These are phyloP conservation scores for Strobilomyces dryophilus DNA, from an alignment of 768 basidiomycete genomes.

Conservation along the genomic window DNA sequence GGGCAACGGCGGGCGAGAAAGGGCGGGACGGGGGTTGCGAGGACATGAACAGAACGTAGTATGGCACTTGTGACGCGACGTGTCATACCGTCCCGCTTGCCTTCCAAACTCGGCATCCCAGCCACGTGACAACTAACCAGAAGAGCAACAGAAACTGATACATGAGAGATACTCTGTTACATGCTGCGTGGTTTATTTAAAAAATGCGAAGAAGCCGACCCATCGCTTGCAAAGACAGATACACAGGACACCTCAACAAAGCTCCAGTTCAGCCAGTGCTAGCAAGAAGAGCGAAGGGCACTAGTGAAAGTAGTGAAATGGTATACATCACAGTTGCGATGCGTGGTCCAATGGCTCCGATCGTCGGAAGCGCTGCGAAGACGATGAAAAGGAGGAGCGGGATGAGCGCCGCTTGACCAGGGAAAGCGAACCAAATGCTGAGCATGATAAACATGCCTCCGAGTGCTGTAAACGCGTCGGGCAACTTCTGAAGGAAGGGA, in stretches of 20 bases:
- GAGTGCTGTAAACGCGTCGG: background rate
- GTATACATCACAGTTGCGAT: background rate
- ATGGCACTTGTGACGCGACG: slow-evolving; percentile 5
- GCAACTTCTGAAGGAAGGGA: background rate
- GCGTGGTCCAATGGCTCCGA: background rate
- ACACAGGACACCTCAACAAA: background rate
- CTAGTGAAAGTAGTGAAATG: background rate
- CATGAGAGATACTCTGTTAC: too few relatives aligned
- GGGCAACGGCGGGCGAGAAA: slow-evolving; percentile 23
- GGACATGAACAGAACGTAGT: slow-evolving; percentile 12
- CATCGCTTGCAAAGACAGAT: too few relatives aligned
- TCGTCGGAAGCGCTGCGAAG: background rate
- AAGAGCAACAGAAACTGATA: too few relatives aligned
- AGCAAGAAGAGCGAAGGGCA: background rate
- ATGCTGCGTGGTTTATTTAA: too few relatives aligned
- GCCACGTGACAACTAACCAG: slow-evolving; percentile 8
- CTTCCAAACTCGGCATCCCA: slow-evolving; percentile 10
- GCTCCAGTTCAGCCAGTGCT: background rate
- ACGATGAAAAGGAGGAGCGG: background rate
- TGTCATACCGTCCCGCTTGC: slow-evolving; percentile 1
- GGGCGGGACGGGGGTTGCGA: slow-evolving; percentile 30
- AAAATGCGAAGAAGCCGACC: too few relatives aligned
- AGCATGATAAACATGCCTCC: background rate
- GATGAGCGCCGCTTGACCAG: background rate
- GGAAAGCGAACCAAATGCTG: background rate